Evolutionary conservation across 345 rosid species (phyloP).

Genomic region (Heritiera littoralis): DNA sequence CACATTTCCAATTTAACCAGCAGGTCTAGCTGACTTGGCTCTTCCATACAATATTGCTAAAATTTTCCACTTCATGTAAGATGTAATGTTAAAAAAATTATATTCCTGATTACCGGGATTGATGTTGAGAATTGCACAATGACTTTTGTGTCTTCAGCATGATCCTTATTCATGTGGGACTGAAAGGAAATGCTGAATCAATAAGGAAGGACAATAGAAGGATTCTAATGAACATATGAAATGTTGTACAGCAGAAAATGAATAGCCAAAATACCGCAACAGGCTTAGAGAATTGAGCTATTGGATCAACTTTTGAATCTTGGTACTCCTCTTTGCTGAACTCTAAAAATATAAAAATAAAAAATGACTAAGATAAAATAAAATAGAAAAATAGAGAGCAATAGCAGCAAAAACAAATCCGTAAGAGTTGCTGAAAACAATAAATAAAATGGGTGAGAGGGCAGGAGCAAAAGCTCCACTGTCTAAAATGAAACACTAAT

Average conservation of each 20-base stretch:
- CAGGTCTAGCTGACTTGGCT: background rate
- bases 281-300: conserved; percentile 82
- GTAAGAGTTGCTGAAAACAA: conserved; percentile 1
- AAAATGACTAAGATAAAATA: background rate
- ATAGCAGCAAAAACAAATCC: conserved; percentile 6
- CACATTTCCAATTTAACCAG: conserved; percentile 16
- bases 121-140: conserved; percentile 75
- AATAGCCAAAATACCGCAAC: conserved; percentile 58
- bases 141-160: conserved; percentile 79
- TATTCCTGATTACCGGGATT: conserved; percentile 48
- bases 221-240: background rate
- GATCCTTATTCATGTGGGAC: conserved; percentile 97
- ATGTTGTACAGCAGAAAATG: conserved; percentile 1
- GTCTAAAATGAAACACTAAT: conserved; percentile 4
- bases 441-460: background rate
- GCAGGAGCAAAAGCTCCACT: conserved; percentile 16
- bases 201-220: background rate
- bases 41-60: background rate
- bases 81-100: background rate
- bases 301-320: conserved; percentile 80
- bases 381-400: background rate
- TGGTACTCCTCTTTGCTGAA: conserved; percentile 70
- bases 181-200: conserved; percentile 28
- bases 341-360: conserved; percentile 40
- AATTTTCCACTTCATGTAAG: background rate